Conservation (phyloP, 2,329 filamentous ascomycete genomes). For the Xylariaceae sp. region DNA sequence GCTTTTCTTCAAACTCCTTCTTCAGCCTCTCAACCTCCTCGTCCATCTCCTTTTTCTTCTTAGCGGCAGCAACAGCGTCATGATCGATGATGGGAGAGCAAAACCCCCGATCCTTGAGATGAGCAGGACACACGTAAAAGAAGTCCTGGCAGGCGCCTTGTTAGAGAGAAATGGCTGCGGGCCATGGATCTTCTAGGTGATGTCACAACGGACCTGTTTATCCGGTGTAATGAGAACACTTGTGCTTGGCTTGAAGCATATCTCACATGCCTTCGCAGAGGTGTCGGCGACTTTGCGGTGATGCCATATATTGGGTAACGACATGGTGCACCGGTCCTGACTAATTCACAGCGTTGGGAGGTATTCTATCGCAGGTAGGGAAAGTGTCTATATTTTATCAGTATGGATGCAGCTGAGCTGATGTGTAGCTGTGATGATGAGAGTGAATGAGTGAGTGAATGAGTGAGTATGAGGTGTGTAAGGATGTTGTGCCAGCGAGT, state of each 20-base stretch:
- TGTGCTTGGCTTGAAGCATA: constrained; percentile 84
- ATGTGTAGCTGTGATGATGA: background rate
- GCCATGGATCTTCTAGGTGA: constrained; percentile 4
- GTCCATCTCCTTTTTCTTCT: constrained; percentile 60
- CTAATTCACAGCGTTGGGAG: background rate
- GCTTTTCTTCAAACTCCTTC: constrained; percentile 72
- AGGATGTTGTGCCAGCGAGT: background rate
- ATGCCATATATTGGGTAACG: constrained; percentile 74
- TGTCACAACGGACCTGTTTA: constrained; percentile 61
- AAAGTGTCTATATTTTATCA: background rate
- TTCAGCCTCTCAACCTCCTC: constrained; percentile 60
- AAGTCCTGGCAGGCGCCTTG: constrained; percentile 55
- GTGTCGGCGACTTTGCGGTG: constrained; percentile 81
- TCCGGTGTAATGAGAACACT: constrained; percentile 86
- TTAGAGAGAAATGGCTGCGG: constrained; percentile 2
- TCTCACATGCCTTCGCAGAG: constrained; percentile 77
- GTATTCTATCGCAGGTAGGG: background rate
- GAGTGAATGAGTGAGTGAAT: too few relatives aligned
- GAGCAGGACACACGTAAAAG: constrained; percentile 82
- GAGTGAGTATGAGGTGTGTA: too few relatives aligned
- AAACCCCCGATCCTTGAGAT: constrained; percentile 79
- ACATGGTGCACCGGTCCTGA: constrained; percentile 33
- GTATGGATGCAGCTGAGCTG: background rate
- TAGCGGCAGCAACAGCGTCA: constrained; percentile 57
- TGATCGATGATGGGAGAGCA: constrained; percentile 69